Evolutionary conservation across 1,139 yeast species (phyloP).

Genomic region (Dujonia santamariae): DNA sequence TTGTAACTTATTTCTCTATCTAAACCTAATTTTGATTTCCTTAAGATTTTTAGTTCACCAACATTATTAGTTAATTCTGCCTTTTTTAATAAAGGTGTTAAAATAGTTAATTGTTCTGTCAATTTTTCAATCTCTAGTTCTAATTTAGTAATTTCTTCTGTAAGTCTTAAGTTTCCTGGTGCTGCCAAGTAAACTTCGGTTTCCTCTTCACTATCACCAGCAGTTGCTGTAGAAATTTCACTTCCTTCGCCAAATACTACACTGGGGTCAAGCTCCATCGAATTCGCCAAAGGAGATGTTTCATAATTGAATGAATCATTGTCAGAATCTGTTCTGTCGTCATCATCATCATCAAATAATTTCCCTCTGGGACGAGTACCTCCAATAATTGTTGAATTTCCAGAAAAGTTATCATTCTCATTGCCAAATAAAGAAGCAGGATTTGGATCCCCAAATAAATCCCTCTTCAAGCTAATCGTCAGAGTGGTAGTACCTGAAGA

Average conservation of each 20-base stretch:
- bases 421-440: conserved; percentile 22
- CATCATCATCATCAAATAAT: conserved; percentile 30
- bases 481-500: conserved; percentile 3
- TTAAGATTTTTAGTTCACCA: conserved; percentile 63
- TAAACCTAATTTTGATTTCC: conserved; percentile 63
- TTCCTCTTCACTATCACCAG: neutral
- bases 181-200: conserved; percentile 47
- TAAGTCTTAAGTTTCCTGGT: conserved; percentile 65
- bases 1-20: conserved; percentile 68
- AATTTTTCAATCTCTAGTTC: conserved; percentile 59
- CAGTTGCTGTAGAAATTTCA: neutral
- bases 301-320: conserved; percentile 18
- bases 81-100: conserved; percentile 66
- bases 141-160: conserved; percentile 61
- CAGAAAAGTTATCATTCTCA: conserved; percentile 10
- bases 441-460: conserved; percentile 32
- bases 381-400: conserved; percentile 24
- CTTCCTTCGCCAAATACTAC: conserved; percentile 7
- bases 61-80: conserved; percentile 81
- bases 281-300: conserved; percentile 7
- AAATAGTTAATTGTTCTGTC: conserved; percentile 58
- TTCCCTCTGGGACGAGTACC: no score
- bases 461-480: conserved; percentile 25
- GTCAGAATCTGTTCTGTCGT: conserved; percentile 30
- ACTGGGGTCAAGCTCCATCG: conserved; percentile 5